A percentile compares a stretch with the other conserved stretches of the same genome.
Conservation (phyloP, 73 alveolate genomes). For the Breviolum minutum region DNA sequence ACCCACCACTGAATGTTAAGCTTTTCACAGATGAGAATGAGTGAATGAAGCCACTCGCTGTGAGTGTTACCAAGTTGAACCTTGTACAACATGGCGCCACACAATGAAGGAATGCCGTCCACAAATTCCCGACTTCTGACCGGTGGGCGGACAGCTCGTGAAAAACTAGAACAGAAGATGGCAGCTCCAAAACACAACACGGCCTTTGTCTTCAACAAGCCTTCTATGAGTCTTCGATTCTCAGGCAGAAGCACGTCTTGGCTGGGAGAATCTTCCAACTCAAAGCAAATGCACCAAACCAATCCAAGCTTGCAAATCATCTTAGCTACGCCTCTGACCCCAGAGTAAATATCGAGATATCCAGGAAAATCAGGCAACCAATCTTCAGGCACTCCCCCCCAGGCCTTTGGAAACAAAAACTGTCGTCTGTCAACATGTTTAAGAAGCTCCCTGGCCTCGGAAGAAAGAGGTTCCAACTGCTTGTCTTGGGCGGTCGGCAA, state of each 20-base stretch:
- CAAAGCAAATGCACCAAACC: background rate
- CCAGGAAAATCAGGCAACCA: conserved; percentile 4
- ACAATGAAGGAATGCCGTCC: background rate
- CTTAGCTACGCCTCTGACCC: background rate
- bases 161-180: background rate
- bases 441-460: background rate
- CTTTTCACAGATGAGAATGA: background rate
- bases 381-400: background rate
- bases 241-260: background rate
- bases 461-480: background rate
- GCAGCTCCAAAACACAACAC: background rate
- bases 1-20: background rate
- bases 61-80: background rate
- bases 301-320: background rate
- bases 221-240: background rate
- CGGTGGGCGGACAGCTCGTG: conserved; percentile 15
- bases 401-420: background rate
- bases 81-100: background rate
- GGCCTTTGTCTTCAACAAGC: background rate
- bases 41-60: background rate
- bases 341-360: background rate
- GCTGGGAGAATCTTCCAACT: too few relatives aligned
- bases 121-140: background rate
- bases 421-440: background rate
- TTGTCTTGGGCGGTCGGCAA: background rate